phyloP scores from a whole-genome alignment of 2,329 filamentous ascomycete genomes.

The Aspergillus fructus region DNA sequence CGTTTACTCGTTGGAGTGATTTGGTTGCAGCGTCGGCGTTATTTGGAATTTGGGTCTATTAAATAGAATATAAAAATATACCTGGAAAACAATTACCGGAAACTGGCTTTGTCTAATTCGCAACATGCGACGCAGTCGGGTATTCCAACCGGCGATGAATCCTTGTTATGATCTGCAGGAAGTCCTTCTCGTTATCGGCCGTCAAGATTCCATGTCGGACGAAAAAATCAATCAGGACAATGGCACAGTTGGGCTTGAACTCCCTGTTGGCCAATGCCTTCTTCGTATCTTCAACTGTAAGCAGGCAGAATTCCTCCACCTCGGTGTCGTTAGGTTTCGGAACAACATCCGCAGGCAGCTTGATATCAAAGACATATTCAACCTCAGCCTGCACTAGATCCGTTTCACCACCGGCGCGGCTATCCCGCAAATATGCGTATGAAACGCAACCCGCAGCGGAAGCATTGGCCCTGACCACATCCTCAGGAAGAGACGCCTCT shows the following conservation, averaged over 20 bases:
- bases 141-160: conserved; percentile 80
- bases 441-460: conserved; percentile 69
- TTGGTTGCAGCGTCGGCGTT: conserved; percentile 45
- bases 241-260: conserved; percentile 91
- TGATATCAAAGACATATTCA: conserved; percentile 88
- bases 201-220: conserved; percentile 80
- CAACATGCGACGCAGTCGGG: conserved; percentile 57
- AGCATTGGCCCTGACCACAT: conserved; percentile 62
- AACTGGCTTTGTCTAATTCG: conserved; percentile 6
- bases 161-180: conserved; percentile 70
- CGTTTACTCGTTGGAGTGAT: conserved; percentile 25
- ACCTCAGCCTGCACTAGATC: conserved; percentile 85
- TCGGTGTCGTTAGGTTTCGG: conserved; percentile 83
- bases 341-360: conserved; percentile 66
- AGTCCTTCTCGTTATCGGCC: conserved; percentile 73
- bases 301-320: conserved; percentile 79
- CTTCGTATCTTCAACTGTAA: conserved; percentile 73
- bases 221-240: conserved; percentile 87
- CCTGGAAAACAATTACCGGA: background rate
- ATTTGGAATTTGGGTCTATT: conserved; percentile 37
- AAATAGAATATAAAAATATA: conserved; percentile 31
- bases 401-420: conserved; percentile 73
- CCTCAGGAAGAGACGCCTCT: conserved; percentile 77
- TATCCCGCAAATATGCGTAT: conserved; percentile 79
- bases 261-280: conserved; percentile 66